Base-by-base conservation (phyloP, 2,329 filamentous ascomycete species). In the Pseudovirgaria hyperparasitica region DNA sequence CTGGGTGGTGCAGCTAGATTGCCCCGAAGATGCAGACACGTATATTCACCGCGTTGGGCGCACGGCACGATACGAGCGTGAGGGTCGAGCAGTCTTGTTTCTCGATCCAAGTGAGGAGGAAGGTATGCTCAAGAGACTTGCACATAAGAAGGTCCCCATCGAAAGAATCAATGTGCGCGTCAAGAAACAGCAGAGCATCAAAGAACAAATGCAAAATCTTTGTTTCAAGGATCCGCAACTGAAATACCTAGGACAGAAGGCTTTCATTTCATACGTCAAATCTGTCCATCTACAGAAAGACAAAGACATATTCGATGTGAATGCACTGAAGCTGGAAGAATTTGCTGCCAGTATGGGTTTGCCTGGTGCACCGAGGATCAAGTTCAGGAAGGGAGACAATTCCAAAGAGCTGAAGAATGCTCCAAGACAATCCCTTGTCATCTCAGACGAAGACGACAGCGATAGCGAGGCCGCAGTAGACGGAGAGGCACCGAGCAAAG, bases 1-100 rank as follows among this genome's bases (percentile, higher is more conserved):
- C 52, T 98, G 90, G 80, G 90, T 98, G 5, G 84, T 98, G n/a
- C 90, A 98, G 50, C 69, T 82, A n/a, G 90, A 98, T 52, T 92
- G 82, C 39, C 90, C 90, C 0, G 90, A 98, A 53, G 87, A 98
- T 51, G 80, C 82, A 4, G 90, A 96, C 45, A 98, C 90, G 0
- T 98, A 98, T 46, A 96, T 98, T 40, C 90, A 98, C 56, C 75
- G 90, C 32, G 87, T 94, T 4, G 90, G 90, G 2, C 73, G 90
- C 16, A 96, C 90, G 11, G 90, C 90, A n/a, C 72, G 87, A 13
- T 96, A 92, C 52, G 78, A 94, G 44, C 78, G 80, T 37, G 73
- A 82, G 28, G 90, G 90, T 6, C 74, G 78, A 20, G 87, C 90
- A 1, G 82, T 96, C 1, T 55, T 98, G 0, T 94, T 98, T 52